Base-by-base conservation (phyloP, 352 stramenopile genomes). In the Phytophthora boehmeriae region DNA sequence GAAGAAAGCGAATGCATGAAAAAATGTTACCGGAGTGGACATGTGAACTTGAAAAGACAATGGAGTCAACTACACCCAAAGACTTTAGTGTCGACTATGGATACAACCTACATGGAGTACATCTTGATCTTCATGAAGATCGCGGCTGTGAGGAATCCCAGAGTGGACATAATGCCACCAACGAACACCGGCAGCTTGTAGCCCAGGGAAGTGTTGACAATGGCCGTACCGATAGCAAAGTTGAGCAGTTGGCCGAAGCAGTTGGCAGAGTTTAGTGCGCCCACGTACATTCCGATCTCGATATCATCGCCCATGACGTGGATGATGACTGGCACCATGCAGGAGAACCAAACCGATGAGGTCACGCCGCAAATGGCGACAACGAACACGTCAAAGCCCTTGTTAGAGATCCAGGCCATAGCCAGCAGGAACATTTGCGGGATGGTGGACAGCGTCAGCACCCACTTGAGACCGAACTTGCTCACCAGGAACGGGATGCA, bases 111-210 rank as follows among this genome's bases (percentile, higher is more conserved):
- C 69, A 89, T 59, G 54, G 62, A 80, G 63, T 87, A 64, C 76
- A 87, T 86, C 27, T 86, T 76, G 59, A 89, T 64, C 36, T 68
- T 69, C 65, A 88, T 68, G 62, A 75, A 84, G 63, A 69, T 61
- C 0, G 73, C 8, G 17, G 67, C 61, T 17, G 81, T 53, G 38
- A 89, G 22, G 39, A 83, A 81, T 14, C 64, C 80, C 27, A 87
- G 14, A 10, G 59, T 35, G 14, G 59, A 41, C 55, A 66, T 66
- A 10, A 66, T 35, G 0, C 59, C 59, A 4, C 59, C 70, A n/a
- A 78, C 28, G 32, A 78, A 66, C 9, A 76, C 55, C 20, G 71
- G 67, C 27, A 76, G 41, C n/a, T 61, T 68, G 51, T 74, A 76
- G 14, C 66, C 67, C 17, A 76, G 53, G n/a, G 63, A 72, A 1